Base-by-base conservation (phyloP, 805 yeast genomes). In the Candida manassasensis region DNA sequence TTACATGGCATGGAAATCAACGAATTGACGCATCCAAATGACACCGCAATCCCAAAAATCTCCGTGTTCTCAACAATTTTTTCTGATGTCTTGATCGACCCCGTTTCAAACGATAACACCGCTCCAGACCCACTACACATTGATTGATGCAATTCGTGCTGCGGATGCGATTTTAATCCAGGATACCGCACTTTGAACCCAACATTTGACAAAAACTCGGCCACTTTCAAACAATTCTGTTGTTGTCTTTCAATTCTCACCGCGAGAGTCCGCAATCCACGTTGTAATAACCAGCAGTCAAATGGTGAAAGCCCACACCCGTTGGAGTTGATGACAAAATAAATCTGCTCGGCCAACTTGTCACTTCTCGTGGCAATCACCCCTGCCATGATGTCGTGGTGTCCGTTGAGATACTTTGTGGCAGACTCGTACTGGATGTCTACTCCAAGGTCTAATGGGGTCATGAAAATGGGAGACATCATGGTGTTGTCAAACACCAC, bases 331-430 rank as follows among this genome's bases (percentile, higher is more conserved):
- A 89, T 82, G 19, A 84, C 82, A 55, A 75, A 83, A 56, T 74
- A 85, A 9, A 90, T 48, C 29, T 75, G 67, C 36, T 84, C 80
- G 12, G 88, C 90, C 30, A 89, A 62, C 36, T 73, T 69, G 16
- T 73, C 62, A 34, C 69, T 69, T 42, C 81, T 72, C 18, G 83
- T 78, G 16, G 95, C 95, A 39, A 89, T 67, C 11, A 84, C 79
- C 38, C 97, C 97, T 16, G 96, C 96, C 97, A 89, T 89, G 49
- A 89, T 77, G 57, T 90, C 97, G 59, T 89, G 97, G 57, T 89
- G 97, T 6, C 96, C 96, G 50, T 88, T 84, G 47, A 89, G 68
- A 54, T 85, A 89, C 61, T 89, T 89, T 28, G 97, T 89, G 11
- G 94, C 97, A 9, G 90, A 80, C 57, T 89, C 97, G 57, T 89